Evolutionary conservation across 2,329 filamentous ascomycete species (phyloP), one percentile per base, ranked within the genome.

Genomic region (Sphaceloma murrayae): DNA sequence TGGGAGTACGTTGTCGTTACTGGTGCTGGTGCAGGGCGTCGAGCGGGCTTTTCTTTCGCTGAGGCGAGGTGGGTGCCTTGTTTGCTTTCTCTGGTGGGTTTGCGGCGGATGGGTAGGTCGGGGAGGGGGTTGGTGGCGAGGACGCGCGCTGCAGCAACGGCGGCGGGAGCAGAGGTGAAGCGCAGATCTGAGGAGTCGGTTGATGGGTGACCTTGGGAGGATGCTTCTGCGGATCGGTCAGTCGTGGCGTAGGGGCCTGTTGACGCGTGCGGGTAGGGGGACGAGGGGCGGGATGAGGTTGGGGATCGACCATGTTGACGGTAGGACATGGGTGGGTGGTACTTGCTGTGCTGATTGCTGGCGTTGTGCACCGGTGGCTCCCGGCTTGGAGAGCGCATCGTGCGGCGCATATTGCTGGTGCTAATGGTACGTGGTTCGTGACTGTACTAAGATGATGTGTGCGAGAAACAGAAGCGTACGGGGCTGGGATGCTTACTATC

Each of bases 91-190:
- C 18, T 21, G 18, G 4, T n/a, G 17, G 24, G 24, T 11, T 27
- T 27, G 24, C 36, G 22, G 11, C 16, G 36, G 6, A 19, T 9
- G n/a, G 33, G 17, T 11, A 6, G 13, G 9, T 16, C 13, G 7
- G n/a, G 36, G 6, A n/a, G 19, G 7, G 36, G n/a, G 13, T 27
- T 14, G 6, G 36, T 22, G 14, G 22, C 16, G 5, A 40, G 14
- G 13, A 40, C 36, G 5, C 36, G n/a, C 5, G 36, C 36, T 14
- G 36, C 36, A 7, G 36, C 36, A 16, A 40, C 36, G 22, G 36
- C 36, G 4, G 36, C 36, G 24, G 36, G 22, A 26, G 36, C 36
- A 16, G 36, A 40, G 24, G 36, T 40, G 36, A 40, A 40, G 36
- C 36, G 36, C 2, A 29, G 19, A 26, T 30, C 36, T 19, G n/a